A percentile compares a stretch with the other conserved stretches of the same genome.
These are phyloP conservation scores for Cladosporium sp. DNA, from an alignment of 2,329 filamentous ascomycete species.

Conservation along the genomic window DNA sequence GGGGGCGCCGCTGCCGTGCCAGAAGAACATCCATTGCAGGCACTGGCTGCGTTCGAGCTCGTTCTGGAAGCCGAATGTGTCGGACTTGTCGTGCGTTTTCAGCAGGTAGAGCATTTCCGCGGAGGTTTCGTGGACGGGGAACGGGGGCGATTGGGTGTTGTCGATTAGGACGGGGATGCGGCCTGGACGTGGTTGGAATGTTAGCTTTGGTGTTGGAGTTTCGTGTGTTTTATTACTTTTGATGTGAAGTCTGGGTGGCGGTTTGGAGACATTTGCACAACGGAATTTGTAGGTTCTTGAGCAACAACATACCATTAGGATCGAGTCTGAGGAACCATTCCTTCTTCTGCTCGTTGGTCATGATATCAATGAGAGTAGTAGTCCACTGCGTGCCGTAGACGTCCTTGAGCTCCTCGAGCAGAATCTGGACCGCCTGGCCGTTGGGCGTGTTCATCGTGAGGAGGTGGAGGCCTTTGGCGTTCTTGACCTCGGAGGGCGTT, in stretches of 20 bases:
- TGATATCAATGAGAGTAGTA: slow-evolving; percentile 47
- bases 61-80: slow-evolving; percentile 50
- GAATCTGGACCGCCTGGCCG: slow-evolving; percentile 50
- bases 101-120: slow-evolving; percentile 49
- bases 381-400: slow-evolving; percentile 48
- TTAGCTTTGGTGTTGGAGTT: not conserved
- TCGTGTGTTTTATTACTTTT: slow-evolving; percentile 11
- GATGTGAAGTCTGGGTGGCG: slow-evolving; percentile 9
- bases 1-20: slow-evolving; percentile 42
- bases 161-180: slow-evolving; percentile 51
- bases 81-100: slow-evolving; percentile 45
- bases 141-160: slow-evolving; percentile 46
- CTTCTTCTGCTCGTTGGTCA: slow-evolving; percentile 53
- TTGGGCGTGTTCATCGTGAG: slow-evolving; percentile 51
- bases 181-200: slow-evolving; percentile 17
- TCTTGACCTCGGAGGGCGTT: slow-evolving; percentile 36
- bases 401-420: slow-evolving; percentile 51
- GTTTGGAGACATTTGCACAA: too few species aligned
- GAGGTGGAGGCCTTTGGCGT: slow-evolving; percentile 50
- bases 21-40: slow-evolving; percentile 55
- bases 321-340: slow-evolving; percentile 51
- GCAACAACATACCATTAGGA: slow-evolving; percentile 21
- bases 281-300: too few species aligned
- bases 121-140: slow-evolving; percentile 51
- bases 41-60: slow-evolving; percentile 46